Conservation (phyloP, 2,329 filamentous ascomycete species). For the Xylariales sp. region DNA sequence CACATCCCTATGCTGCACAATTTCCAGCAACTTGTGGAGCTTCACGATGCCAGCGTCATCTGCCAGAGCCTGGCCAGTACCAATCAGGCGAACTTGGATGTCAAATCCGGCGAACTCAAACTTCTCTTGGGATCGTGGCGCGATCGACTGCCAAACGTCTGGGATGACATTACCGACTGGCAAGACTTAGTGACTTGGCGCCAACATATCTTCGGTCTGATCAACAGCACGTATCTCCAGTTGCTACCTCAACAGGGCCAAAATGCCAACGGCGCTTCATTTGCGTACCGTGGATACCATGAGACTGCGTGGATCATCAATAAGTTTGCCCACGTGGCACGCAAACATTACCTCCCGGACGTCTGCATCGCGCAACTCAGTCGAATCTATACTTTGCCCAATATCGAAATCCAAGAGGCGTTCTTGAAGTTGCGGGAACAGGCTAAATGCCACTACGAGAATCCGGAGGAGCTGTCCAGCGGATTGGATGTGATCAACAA, state of each 20-base stretch:
- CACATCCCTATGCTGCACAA: constrained; percentile 94
- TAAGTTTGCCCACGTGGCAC: constrained; percentile 92
- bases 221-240: constrained; percentile 88
- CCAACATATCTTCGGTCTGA: constrained; percentile 96
- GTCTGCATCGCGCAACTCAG: constrained; percentile 97
- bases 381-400: constrained; percentile 95
- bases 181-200: constrained; percentile 99
- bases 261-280: constrained; percentile 84
- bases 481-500: constrained; percentile 99
- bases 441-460: constrained; percentile 98
- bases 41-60: constrained; percentile 96
- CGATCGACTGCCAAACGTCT: constrained; percentile 91
- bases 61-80: constrained; percentile 86
- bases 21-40: constrained; percentile 95
- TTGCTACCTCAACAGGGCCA: constrained; percentile 76
- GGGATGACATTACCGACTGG: constrained; percentile 99
- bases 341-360: constrained; percentile 93
- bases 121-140: constrained; percentile 91
- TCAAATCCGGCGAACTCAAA: constrained; percentile 94
- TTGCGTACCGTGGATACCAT: constrained; percentile 94
- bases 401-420: constrained; percentile 98
- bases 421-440: constrained; percentile 98
- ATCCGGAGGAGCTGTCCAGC: constrained; percentile 83
- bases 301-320: constrained; percentile 99
- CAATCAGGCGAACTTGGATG: constrained; percentile 78